These are phyloP conservation scores for Tetrahymena elliotti DNA, from an alignment of 73 alveolate species.

Conservation along the genomic window DNA sequence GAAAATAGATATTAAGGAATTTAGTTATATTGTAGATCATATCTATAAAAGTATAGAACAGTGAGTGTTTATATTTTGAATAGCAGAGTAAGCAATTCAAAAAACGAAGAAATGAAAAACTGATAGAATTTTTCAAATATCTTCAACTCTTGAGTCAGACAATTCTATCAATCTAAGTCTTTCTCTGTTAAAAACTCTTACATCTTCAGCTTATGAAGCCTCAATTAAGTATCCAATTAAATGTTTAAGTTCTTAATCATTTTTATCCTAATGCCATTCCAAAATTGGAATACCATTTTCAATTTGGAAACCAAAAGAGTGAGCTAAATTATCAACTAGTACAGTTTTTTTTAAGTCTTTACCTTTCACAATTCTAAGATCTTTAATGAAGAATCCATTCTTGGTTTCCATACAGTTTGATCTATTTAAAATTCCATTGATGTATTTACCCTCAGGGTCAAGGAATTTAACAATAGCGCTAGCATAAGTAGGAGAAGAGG, in stretches of 20 bases:
- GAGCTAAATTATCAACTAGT: conserved; percentile 87
- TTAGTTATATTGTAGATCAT: neutral
- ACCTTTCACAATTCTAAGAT: conserved; percentile 75
- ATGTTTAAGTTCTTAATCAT: conserved; percentile 69
- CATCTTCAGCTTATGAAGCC: conserved; percentile 19
- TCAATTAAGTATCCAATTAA: conserved; percentile 48
- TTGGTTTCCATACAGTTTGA: conserved; percentile 81
- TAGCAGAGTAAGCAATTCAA: neutral
- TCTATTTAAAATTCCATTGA: conserved; percentile 75
- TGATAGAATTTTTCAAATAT: neutral
- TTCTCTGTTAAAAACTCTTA: conserved; percentile 28
- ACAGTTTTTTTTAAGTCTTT: conserved; percentile 69
- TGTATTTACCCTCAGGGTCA: conserved; percentile 78
- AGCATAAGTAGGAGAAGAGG: conserved; percentile 89
- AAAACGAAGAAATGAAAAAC: neutral
- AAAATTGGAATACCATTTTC: conserved; percentile 81
- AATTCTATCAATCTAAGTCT: conserved; percentile 11
- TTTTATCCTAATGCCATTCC: conserved; percentile 55
- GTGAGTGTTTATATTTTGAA: neutral
- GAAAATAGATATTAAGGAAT: neutral
- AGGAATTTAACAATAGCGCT: conserved; percentile 77
- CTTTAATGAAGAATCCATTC: conserved; percentile 86
- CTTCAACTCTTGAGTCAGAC: conserved; percentile 29
- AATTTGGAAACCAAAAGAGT: conserved; percentile 78
- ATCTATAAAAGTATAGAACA: neutral